These are phyloP conservation scores for Calvatia gigantea DNA, from an alignment of 768 basidiomycete species.

Conservation along the genomic window DNA sequence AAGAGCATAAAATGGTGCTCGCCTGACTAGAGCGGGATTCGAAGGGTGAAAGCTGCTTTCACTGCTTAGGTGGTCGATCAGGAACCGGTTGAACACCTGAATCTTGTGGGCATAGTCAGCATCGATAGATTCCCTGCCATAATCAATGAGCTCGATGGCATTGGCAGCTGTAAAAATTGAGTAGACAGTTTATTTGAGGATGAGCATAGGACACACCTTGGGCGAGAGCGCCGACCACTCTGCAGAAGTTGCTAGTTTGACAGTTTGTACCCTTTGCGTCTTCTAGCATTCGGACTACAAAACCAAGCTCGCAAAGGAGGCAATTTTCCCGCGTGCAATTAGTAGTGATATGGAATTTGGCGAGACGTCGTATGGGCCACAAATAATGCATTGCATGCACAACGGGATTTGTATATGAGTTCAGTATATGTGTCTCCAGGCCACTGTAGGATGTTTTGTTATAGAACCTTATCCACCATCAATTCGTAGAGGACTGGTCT, in stretches of 20 bases:
- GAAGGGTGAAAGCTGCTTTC: conserved; percentile 66
- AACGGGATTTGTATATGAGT: conserved; percentile 93
- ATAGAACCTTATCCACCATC: conserved; percentile 63
- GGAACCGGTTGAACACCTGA: conserved; percentile 92
- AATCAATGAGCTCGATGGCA: conserved; percentile 87
- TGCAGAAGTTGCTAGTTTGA: conserved; percentile 96
- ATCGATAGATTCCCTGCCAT: conserved; percentile 69
- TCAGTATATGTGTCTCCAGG: conserved; percentile 93
- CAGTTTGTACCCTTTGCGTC: conserved; percentile 94
- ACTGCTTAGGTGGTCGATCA: conserved; percentile 77
- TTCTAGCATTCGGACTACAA: conserved; percentile 92
- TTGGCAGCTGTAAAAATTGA: conserved; percentile 46
- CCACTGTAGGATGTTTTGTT: conserved; percentile 90
- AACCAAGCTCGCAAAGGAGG: conserved; percentile 91
- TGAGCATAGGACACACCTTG: conserved; percentile 51
- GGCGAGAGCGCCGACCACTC: conserved; percentile 84
- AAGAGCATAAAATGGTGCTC: conserved; percentile 14
- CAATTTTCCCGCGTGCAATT: conserved; percentile 91
- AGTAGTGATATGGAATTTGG: conserved; percentile 89
- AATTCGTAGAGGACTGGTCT: neutral
- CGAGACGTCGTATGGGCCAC: conserved; percentile 70
- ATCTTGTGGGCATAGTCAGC: conserved; percentile 86
- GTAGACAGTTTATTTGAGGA: neutral
- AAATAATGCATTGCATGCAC: conserved; percentile 90
- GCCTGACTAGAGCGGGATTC: conserved; percentile 50